Evolutionary conservation across 495 filamentous ascomycete species (phyloP).

Genomic region (Cryomyces minteri): DNA sequence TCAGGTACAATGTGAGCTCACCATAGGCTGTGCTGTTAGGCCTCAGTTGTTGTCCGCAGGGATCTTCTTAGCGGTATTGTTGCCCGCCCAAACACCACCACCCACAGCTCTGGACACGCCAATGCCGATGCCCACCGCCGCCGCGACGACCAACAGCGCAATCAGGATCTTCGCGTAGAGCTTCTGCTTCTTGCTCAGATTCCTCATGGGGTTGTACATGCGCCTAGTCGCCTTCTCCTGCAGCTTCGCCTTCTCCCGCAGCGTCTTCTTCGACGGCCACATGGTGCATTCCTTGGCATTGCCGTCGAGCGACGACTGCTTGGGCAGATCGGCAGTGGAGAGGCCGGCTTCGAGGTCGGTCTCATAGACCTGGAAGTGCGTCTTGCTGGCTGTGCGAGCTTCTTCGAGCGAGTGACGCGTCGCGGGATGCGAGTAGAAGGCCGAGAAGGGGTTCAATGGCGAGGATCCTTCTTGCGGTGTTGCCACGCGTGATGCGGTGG

Average conservation of each 20-base stretch:
- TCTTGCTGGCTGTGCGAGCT: constrained; percentile 22
- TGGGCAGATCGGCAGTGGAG: constrained; percentile 5
- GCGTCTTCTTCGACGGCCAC: constrained; percentile 22
- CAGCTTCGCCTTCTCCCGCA: constrained; percentile 12
- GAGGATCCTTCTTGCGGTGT: constrained; percentile 4
- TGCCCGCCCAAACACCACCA: constrained; percentile 31
- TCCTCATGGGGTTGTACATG: constrained; percentile 23
- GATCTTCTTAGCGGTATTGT: constrained; percentile 4
- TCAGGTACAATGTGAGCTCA: too few relatives aligned
- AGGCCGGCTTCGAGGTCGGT: constrained; percentile 19
- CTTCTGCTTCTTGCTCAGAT: constrained; percentile 30
- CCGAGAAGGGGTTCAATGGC: constrained; percentile 33
- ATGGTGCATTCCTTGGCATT: constrained; percentile 22
- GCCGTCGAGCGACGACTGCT: constrained; percentile 12
- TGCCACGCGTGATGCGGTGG: background rate
- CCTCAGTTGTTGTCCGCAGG: background rate
- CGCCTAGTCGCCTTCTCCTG: constrained; percentile 13
- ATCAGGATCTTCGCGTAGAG: constrained; percentile 33
- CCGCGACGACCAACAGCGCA: constrained; percentile 35
- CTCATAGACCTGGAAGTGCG: constrained; percentile 16
- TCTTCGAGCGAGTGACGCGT: constrained; percentile 31
- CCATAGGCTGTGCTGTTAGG: too few relatives aligned
- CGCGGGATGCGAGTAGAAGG: constrained; percentile 39
- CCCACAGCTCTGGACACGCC: constrained; percentile 44
- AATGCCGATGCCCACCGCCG: constrained; percentile 40